Evolutionary conservation across 345 rosid species (phyloP), one percentile per base, ranked within the genome.

Genomic region (Heritiera littoralis): DNA sequence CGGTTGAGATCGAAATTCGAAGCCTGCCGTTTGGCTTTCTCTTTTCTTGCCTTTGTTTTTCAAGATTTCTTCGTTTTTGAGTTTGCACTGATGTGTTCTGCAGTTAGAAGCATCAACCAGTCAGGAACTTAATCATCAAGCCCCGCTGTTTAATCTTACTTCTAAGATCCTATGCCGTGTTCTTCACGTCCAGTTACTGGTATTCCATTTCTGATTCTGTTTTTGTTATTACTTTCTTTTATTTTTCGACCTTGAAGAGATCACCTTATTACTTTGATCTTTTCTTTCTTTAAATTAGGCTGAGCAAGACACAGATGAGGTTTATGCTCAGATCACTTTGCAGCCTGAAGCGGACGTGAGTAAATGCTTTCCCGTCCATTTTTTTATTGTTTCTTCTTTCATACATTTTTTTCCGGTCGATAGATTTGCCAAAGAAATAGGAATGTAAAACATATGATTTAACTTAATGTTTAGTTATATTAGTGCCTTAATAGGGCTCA

Each of bases 281-380:
- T 18, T n/a, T 3, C 17, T 72, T 43, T 13, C 11, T 41, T 12
- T 0, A 45, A 64, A 35, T 3, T 71, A 90, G 94, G 98, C 95
- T 14, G 98, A 92, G 79, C 93, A 85, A 75, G 98, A 93, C 28
- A 90, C 94, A 1, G 98, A 93, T 75, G 98, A 95, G 81, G 95
- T 93, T 77, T 95, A 93, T 85, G 92, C 98, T 40, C 98, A 91
- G 87, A 92, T 95, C 77, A 91, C 92, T 80, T 86, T 95, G 87
- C 87, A 71, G 20, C 97, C 98, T 68, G 92, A 92, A 79, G 48
- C 41, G 40, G 85, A 94, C 81, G 98, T 93, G 78, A 90, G 94
- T 74, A 10, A 54, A 83, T 45, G 45, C 64, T 32, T 35, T 38
- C 51, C 66, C 18, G 11, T 18, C 13, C 63, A 2, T 69, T 28